Percentiles rank a stretch among this genome's conserved stretches.
These are phyloP conservation scores for Lignosus rhinocerotis DNA, from an alignment of 1,284 basidiomycete species.

Conservation along the genomic window DNA sequence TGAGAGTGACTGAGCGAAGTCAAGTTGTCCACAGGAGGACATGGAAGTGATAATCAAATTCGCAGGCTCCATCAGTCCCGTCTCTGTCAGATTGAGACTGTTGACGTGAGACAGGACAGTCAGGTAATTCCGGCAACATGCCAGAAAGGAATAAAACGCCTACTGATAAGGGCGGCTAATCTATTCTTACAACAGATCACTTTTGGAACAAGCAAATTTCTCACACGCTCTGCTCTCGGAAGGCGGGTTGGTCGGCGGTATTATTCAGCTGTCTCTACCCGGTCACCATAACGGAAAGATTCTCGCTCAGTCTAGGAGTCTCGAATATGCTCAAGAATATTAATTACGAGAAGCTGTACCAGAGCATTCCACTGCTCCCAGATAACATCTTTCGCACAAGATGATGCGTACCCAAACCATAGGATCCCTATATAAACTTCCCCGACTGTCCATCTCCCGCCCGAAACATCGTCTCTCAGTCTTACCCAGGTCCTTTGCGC, in stretches of 20 bases:
- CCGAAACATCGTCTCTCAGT: conserved; percentile 3
- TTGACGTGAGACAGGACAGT: conserved; percentile 1
- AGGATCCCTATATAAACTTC: conserved; percentile 4
- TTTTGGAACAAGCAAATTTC: not conserved
- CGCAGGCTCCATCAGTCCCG: too few relatives aligned
- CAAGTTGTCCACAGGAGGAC: not conserved
- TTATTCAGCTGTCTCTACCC: conserved; percentile 4
- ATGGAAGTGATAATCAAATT: not conserved
- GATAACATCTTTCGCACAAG: conserved; percentile 1
- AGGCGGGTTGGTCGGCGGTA: not conserved
- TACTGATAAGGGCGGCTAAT: not conserved
- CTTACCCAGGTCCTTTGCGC: not conserved
- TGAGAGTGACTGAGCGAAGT: too few relatives aligned
- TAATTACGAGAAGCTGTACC: not conserved
- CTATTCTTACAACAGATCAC: not conserved
- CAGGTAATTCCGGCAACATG: not conserved
- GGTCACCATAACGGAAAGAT: not conserved
- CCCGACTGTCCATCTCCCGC: not conserved
- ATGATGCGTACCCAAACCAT: conserved; percentile 19
- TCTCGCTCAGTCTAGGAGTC: not conserved
- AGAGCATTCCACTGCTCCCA: not conserved
- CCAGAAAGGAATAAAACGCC: not conserved
- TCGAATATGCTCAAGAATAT: not conserved
- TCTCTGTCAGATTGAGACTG: not conserved
- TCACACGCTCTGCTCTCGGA: not conserved